Percentiles rank a stretch among this genome's conserved stretches.
These are phyloP conservation scores for Aulographum hederae DNA, from an alignment of 2,329 filamentous ascomycete species.

Conservation along the genomic window DNA sequence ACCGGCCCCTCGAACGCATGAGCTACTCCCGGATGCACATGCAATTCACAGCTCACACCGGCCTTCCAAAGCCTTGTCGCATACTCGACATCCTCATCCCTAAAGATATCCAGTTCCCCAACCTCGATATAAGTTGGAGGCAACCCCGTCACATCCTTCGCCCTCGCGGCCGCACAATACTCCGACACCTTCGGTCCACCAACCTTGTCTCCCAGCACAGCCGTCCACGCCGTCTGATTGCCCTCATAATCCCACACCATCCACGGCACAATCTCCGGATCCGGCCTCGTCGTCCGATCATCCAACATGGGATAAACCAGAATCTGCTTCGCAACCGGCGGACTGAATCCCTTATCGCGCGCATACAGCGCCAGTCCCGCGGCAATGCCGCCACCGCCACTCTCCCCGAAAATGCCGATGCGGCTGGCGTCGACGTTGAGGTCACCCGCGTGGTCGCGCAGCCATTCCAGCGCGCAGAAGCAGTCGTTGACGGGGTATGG, in stretches of 20 bases:
- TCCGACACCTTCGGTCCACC: conserved; percentile 8
- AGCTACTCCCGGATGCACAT: too few species aligned
- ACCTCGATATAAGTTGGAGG: conserved; percentile 27
- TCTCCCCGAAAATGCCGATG: conserved; percentile 24
- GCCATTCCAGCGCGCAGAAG: conserved; percentile 20
- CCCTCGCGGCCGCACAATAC: too few species aligned
- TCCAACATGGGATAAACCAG: conserved; percentile 31
- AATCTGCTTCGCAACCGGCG: conserved; percentile 20
- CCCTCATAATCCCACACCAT: conserved; percentile 18
- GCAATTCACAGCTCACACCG: too few species aligned
- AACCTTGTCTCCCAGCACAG: too few species aligned
- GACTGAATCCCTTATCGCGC: too few species aligned
- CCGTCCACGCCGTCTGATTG: conserved; percentile 24
- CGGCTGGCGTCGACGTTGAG: conserved; percentile 22
- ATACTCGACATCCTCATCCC: conserved; percentile 22
- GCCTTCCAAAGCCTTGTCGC: too few species aligned
- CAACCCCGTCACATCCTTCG: conserved; percentile 16
- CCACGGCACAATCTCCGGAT: conserved; percentile 15
- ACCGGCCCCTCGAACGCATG: too few species aligned
- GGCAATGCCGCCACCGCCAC: conserved; percentile 25
- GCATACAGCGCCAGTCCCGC: conserved; percentile 18
- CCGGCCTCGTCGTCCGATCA: conserved; percentile 18
- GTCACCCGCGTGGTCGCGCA: conserved; percentile 17
- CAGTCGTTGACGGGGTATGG: conserved; percentile 21
- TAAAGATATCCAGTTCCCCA: conserved; percentile 25